Base-by-base conservation (phyloP, 306 rosid genomes). In the Ziziphus jujuba region DNA sequence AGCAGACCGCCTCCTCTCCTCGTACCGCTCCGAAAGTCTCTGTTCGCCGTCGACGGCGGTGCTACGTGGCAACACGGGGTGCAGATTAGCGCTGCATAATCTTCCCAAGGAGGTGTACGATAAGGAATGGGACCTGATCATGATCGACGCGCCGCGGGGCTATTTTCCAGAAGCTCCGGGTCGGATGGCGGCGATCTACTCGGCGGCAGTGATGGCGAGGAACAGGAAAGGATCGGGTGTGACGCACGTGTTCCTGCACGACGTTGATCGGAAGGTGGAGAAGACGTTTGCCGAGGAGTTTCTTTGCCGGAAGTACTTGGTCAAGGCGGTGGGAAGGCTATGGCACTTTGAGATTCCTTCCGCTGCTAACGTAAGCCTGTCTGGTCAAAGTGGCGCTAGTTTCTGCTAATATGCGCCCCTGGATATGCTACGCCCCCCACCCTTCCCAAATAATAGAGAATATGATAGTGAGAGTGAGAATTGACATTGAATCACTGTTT, bases 121-220 rank as follows among this genome's bases (percentile, higher is more conserved):
- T 1, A 88, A 14, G 33, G 97, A 90, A 66, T 93, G 99, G 99
- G 99, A 93, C 56, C 67, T 90, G 47, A 87, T 93, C 21, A 93
- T 93, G 99, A 72, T 93, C 56, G 96, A 93, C 65, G 99, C 97
- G 31, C 99, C 99, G 0, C 59, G 73, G 0, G 99, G 97, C 0
- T 93, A 93, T 38, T 93, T 66, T 10, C 78, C 96, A 0, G 92
- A 90, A 80, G 95, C 95, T 0, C 99, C 97, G 1, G 99, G 97
- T 1, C 8, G 99, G 34, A 93, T 93, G 99, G 95, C 72, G 4
- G 97, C 96, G 10, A 92, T 93, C 25, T 93, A 72, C 72, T 88
- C 97, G 0, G 96, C 91, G n/a, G 90, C 99, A 0, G 90, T 93
- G 4, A 90, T 90, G 97, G 97, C 91, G 1, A 77, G 97, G 66